phyloP scores from a whole-genome alignment of 2,329 filamentous ascomycete genomes.

The Aspergillus quadricinctus region DNA sequence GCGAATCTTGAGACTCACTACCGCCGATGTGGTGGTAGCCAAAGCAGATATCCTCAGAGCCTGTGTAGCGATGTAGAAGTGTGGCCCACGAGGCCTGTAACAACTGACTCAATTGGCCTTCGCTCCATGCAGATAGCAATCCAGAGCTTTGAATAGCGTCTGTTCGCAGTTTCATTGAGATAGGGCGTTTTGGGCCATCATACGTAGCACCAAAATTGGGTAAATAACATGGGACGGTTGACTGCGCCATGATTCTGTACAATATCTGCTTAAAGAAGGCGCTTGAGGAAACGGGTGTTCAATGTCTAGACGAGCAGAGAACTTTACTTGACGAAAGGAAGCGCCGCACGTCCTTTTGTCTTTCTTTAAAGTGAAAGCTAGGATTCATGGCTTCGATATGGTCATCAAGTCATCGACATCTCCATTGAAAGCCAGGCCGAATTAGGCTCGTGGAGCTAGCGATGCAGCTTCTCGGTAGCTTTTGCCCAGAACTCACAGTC shows the following conservation, averaged over 20 bases:
- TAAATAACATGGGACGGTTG: constrained; percentile 29
- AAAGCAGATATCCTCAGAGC: constrained; percentile 46
- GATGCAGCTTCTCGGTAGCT: not conserved
- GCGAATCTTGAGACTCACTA: constrained; percentile 10
- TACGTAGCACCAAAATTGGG: constrained; percentile 29
- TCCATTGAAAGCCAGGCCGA: not conserved
- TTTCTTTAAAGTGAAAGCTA: not conserved
- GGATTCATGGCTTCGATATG: not conserved
- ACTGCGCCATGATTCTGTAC: constrained; percentile 23
- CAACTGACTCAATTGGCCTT: constrained; percentile 21
- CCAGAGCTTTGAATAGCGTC: constrained; percentile 25
- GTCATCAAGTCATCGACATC: not conserved
- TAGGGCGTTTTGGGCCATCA: constrained; percentile 29
- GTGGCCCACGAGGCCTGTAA: constrained; percentile 46
- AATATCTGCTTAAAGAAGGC: constrained; percentile 2
- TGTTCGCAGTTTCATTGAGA: constrained; percentile 32
- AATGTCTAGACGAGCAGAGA: not conserved
- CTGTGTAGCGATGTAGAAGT: constrained; percentile 44
- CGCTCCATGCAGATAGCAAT: constrained; percentile 28
- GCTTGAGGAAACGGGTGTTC: not conserved
- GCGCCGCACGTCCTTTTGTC: not conserved
- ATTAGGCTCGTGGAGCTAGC: not conserved
- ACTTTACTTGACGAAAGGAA: not conserved
- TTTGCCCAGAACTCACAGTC: not conserved
- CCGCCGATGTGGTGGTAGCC: constrained; percentile 35